phyloP scores from a whole-genome alignment of 257 asterid genomes.

The Verbascum thapsus region DNA sequence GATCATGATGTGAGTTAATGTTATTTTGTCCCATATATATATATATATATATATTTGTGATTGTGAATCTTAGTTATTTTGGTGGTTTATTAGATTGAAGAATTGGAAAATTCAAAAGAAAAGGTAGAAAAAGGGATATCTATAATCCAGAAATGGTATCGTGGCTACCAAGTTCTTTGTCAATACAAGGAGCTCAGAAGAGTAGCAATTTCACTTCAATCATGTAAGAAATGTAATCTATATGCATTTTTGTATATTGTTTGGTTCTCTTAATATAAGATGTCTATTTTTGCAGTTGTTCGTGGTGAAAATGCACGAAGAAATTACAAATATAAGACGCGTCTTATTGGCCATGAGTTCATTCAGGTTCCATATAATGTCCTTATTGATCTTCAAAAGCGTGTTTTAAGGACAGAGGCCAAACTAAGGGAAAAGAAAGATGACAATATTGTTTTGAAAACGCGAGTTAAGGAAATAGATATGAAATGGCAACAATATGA shows the following conservation, averaged over 20 bases:
- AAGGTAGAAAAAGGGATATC: slow-evolving; percentile 29
- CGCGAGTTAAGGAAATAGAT: slow-evolving; percentile 46
- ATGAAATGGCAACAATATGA: slow-evolving; percentile 52
- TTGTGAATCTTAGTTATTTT: too few relatives aligned
- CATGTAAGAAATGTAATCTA: slow-evolving; percentile 49
- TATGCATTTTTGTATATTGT: slow-evolving; percentile 7
- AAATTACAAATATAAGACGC: slow-evolving; percentile 26
- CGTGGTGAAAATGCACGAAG: slow-evolving; percentile 69
- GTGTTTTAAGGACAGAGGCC: slow-evolving; percentile 60
- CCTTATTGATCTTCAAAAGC: slow-evolving; percentile 54
- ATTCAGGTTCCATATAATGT: slow-evolving; percentile 38
- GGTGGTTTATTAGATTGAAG: slow-evolving; percentile 29
- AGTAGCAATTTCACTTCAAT: slow-evolving; percentile 57
- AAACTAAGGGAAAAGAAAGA: slow-evolving; percentile 50
- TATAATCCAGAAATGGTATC: slow-evolving; percentile 48
- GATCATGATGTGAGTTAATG: too few relatives aligned
- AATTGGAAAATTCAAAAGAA: slow-evolving; percentile 29
- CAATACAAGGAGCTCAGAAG: slow-evolving; percentile 40
- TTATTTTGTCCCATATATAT: too few relatives aligned
- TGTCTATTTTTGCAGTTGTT: slow-evolving; percentile 47
- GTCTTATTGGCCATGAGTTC: slow-evolving; percentile 32
- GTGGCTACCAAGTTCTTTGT: slow-evolving; percentile 46
- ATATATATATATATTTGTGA: too few relatives aligned
- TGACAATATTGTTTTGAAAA: slow-evolving; percentile 53
- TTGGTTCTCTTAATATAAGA: too few relatives aligned